phyloP scores from a whole-genome alignment of 139 green algal genomes.

The Marvania coccoides region DNA sequence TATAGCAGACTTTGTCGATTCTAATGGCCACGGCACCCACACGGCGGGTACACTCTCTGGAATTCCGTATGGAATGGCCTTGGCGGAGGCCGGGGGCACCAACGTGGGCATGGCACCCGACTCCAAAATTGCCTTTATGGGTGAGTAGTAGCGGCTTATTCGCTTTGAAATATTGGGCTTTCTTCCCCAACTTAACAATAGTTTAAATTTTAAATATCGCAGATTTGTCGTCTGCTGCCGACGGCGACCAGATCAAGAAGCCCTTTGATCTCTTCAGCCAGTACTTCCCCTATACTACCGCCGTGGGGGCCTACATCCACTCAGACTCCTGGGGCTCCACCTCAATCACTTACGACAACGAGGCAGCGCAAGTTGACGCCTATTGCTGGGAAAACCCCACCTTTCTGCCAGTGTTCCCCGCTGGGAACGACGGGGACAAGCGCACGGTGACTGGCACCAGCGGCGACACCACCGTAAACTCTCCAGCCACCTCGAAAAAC shows the following conservation, averaged over 20 bases:
- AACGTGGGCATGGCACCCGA: conserved; percentile 70
- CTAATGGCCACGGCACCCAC: conserved; percentile 85
- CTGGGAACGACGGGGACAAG: conserved; percentile 36
- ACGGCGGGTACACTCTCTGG: conserved; percentile 65
- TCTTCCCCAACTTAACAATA: conserved; percentile 6
- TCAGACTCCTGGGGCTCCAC: conserved; percentile 83
- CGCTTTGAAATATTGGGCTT: background rate
- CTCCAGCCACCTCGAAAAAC: conserved; percentile 79
- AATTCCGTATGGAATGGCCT: conserved; percentile 4
- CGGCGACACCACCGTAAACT: conserved; percentile 53
- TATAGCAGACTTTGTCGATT: conserved; percentile 56
- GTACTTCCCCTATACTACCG: conserved; percentile 66
- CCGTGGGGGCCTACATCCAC: conserved; percentile 58
- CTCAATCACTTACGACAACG: conserved; percentile 56
- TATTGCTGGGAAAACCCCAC: conserved; percentile 29
- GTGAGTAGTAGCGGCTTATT: conserved; percentile 33
- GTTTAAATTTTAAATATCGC: too few species aligned
- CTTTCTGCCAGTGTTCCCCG: conserved; percentile 43
- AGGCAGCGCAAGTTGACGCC: conserved; percentile 35
- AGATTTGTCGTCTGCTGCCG: conserved; percentile 21
- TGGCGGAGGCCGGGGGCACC: background rate
- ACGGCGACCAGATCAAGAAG: conserved; percentile 19
- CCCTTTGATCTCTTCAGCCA: conserved; percentile 46
- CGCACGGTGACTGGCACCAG: background rate
- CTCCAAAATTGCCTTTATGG: conserved; percentile 76